Evolutionary conservation across 106 monocot species (phyloP), one percentile per base, ranked within the genome.

Genomic region (Chionographis japonica): DNA sequence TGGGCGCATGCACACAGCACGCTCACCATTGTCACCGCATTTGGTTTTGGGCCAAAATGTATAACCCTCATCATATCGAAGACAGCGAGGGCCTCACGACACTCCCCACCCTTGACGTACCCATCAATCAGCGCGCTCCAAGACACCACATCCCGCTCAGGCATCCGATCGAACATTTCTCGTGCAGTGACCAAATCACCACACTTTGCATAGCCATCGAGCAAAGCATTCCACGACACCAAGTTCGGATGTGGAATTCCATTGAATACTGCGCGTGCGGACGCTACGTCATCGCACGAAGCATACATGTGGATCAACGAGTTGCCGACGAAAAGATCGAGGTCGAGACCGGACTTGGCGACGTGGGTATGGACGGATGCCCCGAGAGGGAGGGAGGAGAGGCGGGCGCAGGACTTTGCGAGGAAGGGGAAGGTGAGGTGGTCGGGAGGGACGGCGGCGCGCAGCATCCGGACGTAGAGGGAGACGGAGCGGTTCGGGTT

Each of bases 51-150:
- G 4, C 79, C 67, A 4, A 4, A 19, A 3, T 4, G 46, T 3
- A 3, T 3, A 38, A 2, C 61, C 16, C 40, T 66, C 91, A 92
- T 92, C 6, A 4, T 50, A 2, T 70, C 82, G 19, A 88, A 92
- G 14, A 85, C 12, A 6, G 62, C 27, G 40, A 92, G 14, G 8
- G 88, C 91, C 6, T 79, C 79, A 8, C 58, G 49, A 41, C 67
- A 75, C 46, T 82, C 77, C 13, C 74, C 79, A 2, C 51, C 55
- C 70, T 85, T 85, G 11, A 88, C 87, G 37, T 78, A 80, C 15
- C 88, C 91, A 55, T 87, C 82, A 15, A 92, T 85, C 70, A 92
- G 68, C 0, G 91, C 82, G 60, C 91, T 85, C 91, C 91, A 88
- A 0, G 91, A 83, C 15, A 88, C 88, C 0, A 84, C 78, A 57